A percentile compares a stretch with the other conserved stretches of the same genome.
Conservation (phyloP, 139 green algal species). For the Klebsormidium nitens region DNA sequence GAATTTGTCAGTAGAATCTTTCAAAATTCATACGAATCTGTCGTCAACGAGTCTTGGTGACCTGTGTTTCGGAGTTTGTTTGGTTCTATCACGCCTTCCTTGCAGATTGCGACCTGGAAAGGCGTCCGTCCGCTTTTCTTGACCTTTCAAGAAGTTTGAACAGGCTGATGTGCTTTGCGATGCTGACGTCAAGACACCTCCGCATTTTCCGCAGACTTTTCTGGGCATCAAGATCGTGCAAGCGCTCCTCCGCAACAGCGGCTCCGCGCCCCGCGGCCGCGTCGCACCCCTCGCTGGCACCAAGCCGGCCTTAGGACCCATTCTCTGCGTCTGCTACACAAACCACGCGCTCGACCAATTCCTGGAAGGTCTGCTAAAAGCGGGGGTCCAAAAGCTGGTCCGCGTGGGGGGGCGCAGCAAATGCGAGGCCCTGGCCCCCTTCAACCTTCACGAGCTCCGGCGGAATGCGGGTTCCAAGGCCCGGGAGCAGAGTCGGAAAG, state of each 20-base stretch:
- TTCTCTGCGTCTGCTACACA: constrained; percentile 66
- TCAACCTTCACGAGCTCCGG: constrained; percentile 35
- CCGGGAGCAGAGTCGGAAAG: no score
- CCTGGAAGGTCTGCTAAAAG: constrained; percentile 57
- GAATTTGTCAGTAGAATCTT: no score
- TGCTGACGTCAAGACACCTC: constrained; percentile 1
- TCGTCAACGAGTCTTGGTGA: not conserved
- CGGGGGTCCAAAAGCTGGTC: constrained; percentile 48
- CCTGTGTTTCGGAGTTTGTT: not conserved
- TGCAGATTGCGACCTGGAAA: not conserved
- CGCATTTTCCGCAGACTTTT: constrained; percentile 51
- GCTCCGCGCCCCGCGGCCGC: constrained; percentile 30
- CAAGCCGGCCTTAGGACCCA: constrained; percentile 25
- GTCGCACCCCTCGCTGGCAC: not conserved
- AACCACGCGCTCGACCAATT: constrained; percentile 73
- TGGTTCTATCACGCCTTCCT: not conserved
- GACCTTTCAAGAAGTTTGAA: not conserved
- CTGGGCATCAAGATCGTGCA: constrained; percentile 52
- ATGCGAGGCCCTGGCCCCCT: constrained; percentile 33
- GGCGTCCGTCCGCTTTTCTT: not conserved
- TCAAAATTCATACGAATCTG: no score
- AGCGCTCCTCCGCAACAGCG: constrained; percentile 54
- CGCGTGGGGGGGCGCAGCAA: constrained; percentile 47
- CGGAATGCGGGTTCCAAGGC: constrained; percentile 12
- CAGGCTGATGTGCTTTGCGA: constrained; percentile 3